Percentiles rank a stretch among this genome's conserved stretches.
Conservation (phyloP, 257 asterid genomes). For the Apocynum venetum region DNA sequence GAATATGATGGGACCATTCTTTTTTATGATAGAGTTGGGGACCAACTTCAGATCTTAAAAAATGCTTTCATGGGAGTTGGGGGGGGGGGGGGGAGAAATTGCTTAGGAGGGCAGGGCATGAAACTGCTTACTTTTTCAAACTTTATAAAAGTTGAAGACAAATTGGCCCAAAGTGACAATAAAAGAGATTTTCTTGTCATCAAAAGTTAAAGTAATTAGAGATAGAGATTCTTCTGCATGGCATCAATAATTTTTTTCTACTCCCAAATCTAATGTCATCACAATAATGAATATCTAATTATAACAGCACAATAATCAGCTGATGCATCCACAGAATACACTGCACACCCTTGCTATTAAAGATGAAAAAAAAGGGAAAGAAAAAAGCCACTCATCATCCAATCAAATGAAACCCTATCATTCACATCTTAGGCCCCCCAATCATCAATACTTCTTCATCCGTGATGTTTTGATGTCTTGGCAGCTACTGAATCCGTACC, state of each 20-base stretch:
- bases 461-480: neutral
- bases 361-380: no score
- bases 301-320: neutral
- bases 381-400: neutral
- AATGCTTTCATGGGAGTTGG: neutral
- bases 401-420: slow-evolving; percentile 7
- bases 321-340: slow-evolving; percentile 1
- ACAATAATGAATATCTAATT: neutral
- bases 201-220: slow-evolving; percentile 39
- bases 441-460: neutral
- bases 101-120: neutral
- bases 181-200: slow-evolving; percentile 35
- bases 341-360: no score
- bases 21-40: neutral
- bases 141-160: slow-evolving; percentile 39
- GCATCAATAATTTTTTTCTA: slow-evolving; percentile 14
- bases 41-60: neutral
- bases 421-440: neutral
- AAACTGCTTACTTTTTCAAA: slow-evolving; percentile 22
- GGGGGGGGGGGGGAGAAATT: neutral
- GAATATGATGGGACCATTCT: neutral
- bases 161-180: slow-evolving; percentile 40
- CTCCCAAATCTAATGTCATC: slow-evolving; percentile 14
- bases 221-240: slow-evolving; percentile 46
- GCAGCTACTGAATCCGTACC: neutral